phyloP scores from a whole-genome alignment of 139 green algal species.

The Picochlorum sp. region DNA sequence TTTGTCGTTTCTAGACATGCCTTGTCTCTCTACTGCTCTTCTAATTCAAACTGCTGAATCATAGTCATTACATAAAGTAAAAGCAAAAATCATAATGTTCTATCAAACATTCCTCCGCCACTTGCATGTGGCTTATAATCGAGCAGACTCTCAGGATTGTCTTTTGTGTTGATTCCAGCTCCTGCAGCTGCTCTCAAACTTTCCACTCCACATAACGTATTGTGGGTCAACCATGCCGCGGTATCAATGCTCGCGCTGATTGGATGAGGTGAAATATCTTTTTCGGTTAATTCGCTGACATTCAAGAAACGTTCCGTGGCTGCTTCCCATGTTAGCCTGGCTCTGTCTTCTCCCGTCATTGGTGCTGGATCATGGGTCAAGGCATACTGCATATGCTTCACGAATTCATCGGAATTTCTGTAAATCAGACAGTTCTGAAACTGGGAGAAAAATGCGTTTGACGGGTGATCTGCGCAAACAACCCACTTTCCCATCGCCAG shows the following conservation, averaged over 20 bases:
- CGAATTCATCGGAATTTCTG: conserved; percentile 80
- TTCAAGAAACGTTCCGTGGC: conserved; percentile 91
- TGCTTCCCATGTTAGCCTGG: conserved; percentile 87
- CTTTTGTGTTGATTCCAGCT: conserved; percentile 58
- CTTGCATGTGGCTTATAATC: conserved; percentile 50
- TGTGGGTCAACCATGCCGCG: conserved; percentile 47
- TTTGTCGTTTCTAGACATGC: conserved; percentile 10
- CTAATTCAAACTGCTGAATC: too few relatives aligned
- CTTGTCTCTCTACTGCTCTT: too few relatives aligned
- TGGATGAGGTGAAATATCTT: conserved; percentile 33
- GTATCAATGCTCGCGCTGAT: conserved; percentile 45
- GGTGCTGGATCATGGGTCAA: conserved; percentile 62
- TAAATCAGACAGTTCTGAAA: conserved; percentile 79
- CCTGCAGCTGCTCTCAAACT: conserved; percentile 43
- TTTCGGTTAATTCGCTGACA: conserved; percentile 50
- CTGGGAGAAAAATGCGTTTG: conserved; percentile 84
- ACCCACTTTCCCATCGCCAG: conserved; percentile 99
- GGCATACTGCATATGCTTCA: conserved; percentile 55
- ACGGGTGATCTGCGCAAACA: conserved; percentile 88
- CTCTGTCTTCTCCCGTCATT: conserved; percentile 60
- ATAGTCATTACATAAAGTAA: neutral
- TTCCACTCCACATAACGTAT: conserved; percentile 52
- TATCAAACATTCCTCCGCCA: conserved; percentile 56
- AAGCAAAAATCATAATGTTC: neutral
- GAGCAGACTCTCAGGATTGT: conserved; percentile 51